Conservation (phyloP, 306 rosid species). For the Biancaea sappan region DNA sequence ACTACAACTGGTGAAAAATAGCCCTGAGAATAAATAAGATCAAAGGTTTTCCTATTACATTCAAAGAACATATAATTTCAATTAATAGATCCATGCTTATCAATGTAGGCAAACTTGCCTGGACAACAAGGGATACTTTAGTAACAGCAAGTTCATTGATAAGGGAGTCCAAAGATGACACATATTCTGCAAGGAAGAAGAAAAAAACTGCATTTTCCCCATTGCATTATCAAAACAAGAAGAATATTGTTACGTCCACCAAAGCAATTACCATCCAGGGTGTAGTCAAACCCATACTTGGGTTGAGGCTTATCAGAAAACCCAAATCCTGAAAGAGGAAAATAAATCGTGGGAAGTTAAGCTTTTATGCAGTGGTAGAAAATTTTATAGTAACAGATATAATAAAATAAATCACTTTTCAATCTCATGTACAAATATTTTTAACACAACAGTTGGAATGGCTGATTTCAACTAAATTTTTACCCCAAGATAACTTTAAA, state of each 20-base stretch:
- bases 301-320: constrained; percentile 97
- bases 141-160: constrained; percentile 52
- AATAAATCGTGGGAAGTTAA: constrained; percentile 26
- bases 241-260: neutral
- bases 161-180: constrained; percentile 70
- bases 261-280: constrained; percentile 65
- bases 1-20: constrained; percentile 82
- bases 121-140: constrained; percentile 83
- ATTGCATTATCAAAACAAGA: constrained; percentile 9
- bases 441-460: neutral
- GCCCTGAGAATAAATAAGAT: constrained; percentile 59
- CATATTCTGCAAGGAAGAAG: constrained; percentile 61
- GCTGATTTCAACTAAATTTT: neutral
- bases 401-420: neutral
- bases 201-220: constrained; percentile 2
- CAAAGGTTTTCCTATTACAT: constrained; percentile 19
- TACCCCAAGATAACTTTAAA: neutral
- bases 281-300: constrained; percentile 88
- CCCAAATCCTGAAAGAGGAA: constrained; percentile 72
- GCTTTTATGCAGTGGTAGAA: neutral
- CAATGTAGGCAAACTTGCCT: constrained; percentile 42
- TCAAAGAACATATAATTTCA: constrained; percentile 8
- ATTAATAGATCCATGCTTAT: constrained; percentile 20
- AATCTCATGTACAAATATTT: neutral
- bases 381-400: neutral